These are phyloP conservation scores for Nicotiana tomentosiformis DNA, from an alignment of 257 asterid genomes.

Conservation along the genomic window DNA sequence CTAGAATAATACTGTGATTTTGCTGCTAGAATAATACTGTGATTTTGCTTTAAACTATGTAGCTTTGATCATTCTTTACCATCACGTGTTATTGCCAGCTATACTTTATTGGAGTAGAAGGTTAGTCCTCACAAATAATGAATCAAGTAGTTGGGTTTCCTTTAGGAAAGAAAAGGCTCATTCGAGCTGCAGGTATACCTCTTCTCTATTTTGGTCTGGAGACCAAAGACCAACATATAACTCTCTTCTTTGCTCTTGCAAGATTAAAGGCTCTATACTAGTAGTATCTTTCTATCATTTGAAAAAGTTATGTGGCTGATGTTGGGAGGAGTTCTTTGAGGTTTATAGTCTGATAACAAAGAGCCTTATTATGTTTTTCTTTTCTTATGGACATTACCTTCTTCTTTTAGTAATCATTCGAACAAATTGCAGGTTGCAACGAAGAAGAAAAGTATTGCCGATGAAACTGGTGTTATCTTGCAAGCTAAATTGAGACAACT, in stretches of 20 bases:
- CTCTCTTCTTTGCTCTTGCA: neutral
- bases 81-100: neutral
- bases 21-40: neutral
- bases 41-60: neutral
- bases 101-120: neutral
- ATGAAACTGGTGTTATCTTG: constrained; percentile 68
- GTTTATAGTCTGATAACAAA: neutral
- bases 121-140: neutral
- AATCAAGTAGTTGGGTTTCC: neutral
- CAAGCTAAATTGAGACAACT: constrained; percentile 68
- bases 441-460: constrained; percentile 74
- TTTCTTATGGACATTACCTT: neutral
- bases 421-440: constrained; percentile 57
- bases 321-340: neutral
- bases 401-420: constrained; percentile 1
- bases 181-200: neutral
- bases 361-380: neutral
- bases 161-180: neutral
- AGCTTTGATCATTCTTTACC: neutral
- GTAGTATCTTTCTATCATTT: neutral
- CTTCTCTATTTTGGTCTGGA: neutral
- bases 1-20: neutral
- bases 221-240: neutral
- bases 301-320: neutral
- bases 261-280: neutral